Evolutionary conservation across 2,329 filamentous ascomycete species (phyloP).

Genomic region (Botrytis galanthina): DNA sequence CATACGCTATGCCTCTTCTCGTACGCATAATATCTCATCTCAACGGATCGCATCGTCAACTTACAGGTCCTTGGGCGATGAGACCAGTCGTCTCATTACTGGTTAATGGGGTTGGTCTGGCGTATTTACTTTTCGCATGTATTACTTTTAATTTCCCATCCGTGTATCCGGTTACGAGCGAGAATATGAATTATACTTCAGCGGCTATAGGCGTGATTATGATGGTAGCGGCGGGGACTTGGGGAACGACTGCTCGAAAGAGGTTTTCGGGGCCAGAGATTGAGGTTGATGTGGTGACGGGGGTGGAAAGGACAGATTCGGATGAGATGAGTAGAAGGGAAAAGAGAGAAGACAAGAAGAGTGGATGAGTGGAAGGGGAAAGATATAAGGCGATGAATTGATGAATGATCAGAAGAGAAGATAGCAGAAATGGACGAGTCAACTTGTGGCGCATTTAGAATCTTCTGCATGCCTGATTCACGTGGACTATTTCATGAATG

Average conservation of each 20-base stretch:
- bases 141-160: slow-evolving; percentile 58
- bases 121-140: slow-evolving; percentile 52
- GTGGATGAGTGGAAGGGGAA: neutral
- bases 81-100: slow-evolving; percentile 38
- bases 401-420: neutral
- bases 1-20: slow-evolving; percentile 55
- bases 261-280: slow-evolving; percentile 49
- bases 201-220: slow-evolving; percentile 55
- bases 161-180: slow-evolving; percentile 48
- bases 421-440: neutral
- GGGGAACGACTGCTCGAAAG: slow-evolving; percentile 50
- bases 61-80: slow-evolving; percentile 44
- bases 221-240: slow-evolving; percentile 49
- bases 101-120: slow-evolving; percentile 50
- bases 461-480: neutral
- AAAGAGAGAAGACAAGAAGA: slow-evolving; percentile 10
- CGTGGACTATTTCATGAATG: neutral
- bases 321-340: slow-evolving; percentile 18
- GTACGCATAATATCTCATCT: slow-evolving; percentile 49
- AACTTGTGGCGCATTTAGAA: neutral
- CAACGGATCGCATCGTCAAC: slow-evolving; percentile 41
- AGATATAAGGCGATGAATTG: neutral
- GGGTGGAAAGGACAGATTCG: slow-evolving; percentile 22
- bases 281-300: slow-evolving; percentile 24
- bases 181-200: slow-evolving; percentile 59